Conservation (phyloP, 768 basidiomycete species). For the Mycena crocata region DNA sequence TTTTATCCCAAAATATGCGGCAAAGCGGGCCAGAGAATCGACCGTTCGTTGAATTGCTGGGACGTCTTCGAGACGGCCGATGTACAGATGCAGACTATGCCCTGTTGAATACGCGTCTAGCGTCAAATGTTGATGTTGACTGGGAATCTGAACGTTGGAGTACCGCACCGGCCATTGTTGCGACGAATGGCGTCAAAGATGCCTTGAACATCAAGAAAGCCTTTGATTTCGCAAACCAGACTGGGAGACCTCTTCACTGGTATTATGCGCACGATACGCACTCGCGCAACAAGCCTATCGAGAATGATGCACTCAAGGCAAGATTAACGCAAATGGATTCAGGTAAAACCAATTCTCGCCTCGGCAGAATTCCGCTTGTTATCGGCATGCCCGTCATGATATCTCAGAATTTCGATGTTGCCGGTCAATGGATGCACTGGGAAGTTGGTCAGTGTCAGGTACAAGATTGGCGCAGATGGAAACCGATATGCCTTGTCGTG, state of each 20-base stretch:
- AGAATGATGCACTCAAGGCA: background rate
- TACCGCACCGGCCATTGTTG: too few species aligned
- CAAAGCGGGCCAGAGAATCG: background rate
- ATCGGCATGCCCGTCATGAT: conserved; percentile 47
- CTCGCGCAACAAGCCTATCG: background rate
- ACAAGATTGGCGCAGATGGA: conserved; percentile 29
- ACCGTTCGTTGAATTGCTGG: background rate
- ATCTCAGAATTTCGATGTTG: conserved; percentile 41
- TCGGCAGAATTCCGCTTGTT: conserved; percentile 39
- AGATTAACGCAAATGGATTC: background rate
- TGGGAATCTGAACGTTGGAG: too few species aligned
- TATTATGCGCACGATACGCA: conserved; percentile 3
- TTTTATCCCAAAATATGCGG: background rate
- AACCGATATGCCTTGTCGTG: conserved; percentile 33
- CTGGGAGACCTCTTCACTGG: conserved; percentile 2
- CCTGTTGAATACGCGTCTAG: too few species aligned
- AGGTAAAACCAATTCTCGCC: conserved; percentile 30
- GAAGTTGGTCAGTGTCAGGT: conserved; percentile 26
- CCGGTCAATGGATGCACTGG: conserved; percentile 41
- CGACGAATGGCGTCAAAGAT: too few species aligned
- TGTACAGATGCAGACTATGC: conserved; percentile 2
- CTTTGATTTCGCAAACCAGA: too few species aligned
- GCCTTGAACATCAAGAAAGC: too few species aligned
- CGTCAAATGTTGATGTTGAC: too few species aligned
- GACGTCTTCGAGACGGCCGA: background rate